Base-by-base conservation (phyloP, 2,329 filamentous ascomycete species). In the Shiraia bambusicola region DNA sequence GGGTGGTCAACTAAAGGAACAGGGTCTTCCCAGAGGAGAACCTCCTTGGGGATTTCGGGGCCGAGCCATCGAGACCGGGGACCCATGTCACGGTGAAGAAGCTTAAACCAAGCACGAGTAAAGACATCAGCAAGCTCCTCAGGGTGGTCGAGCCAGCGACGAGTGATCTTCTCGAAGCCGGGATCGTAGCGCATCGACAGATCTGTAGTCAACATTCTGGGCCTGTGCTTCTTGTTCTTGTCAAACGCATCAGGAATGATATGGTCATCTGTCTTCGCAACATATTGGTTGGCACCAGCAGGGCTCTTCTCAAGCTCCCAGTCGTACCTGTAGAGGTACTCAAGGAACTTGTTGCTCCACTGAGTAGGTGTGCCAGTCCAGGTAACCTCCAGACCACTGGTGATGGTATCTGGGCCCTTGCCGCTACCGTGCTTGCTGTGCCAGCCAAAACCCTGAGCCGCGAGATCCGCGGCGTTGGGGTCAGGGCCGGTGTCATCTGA, bases 81-180 rank as follows among this genome's bases (percentile, higher is more conserved):
- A 12, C 87, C 87, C 72, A 91, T 79, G 66, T 90, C 87, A 72
- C 87, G 86, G 73, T 91, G 87, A 25, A 86, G 76, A 29, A 91
- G 79, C 80, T 91, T 90, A 80, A 88, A 91, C 87, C 87, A 91
- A 11, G 87, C 87, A 35, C 81, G 80, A 15, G 78, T 75, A 60
- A 90, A 91, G 7, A 79, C 82, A 47, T 88, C 81, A 39, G 76
- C 77, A 28, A 90, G 77, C 73, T 87, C 71, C 32, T 86, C 77
- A 2, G 83, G 83, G 70, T 90, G 72, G 53, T 82, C 79, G 33
- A 84, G 72, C 78, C 82, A 90, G 57, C 77, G 79, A 38, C 82
- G 80, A 13, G 84, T 79, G 63, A 91, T 87, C 79, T 88, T 88
- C 72, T 86, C 83, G 72, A 87, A 91, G 6, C 56, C 73, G 2